These are phyloP conservation scores for Boletus barrowsii DNA, from an alignment of 768 basidiomycete species.

Conservation along the genomic window DNA sequence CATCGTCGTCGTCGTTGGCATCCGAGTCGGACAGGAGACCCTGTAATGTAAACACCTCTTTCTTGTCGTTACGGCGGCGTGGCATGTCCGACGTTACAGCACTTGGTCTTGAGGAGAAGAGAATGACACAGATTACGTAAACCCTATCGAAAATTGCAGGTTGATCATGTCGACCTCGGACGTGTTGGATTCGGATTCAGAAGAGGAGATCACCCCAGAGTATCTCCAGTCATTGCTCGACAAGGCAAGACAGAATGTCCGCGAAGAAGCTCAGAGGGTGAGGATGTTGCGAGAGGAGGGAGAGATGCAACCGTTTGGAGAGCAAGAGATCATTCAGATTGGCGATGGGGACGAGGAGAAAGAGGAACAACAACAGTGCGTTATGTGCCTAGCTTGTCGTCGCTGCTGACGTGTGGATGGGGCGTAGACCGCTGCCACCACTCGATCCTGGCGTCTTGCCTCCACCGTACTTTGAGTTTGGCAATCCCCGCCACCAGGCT, in stretches of 20 bases:
- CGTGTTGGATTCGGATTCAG: slow-evolving; percentile 27
- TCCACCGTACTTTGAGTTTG: slow-evolving; percentile 58
- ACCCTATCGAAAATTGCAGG: background rate
- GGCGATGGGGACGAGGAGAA: slow-evolving; percentile 33
- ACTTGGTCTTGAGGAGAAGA: no score
- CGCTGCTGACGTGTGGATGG: background rate
- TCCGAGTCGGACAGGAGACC: slow-evolving; percentile 41
- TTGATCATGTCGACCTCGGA: no score
- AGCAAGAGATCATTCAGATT: slow-evolving; percentile 55
- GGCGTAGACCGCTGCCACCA: slow-evolving; percentile 53
- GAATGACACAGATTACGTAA: background rate
- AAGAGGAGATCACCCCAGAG: slow-evolving; percentile 52
- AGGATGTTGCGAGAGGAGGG: slow-evolving; percentile 25
- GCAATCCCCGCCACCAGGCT: slow-evolving; percentile 39
- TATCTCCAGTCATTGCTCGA: slow-evolving; percentile 63
- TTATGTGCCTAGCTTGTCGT: slow-evolving; percentile 13
- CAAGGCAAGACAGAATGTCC: slow-evolving; percentile 54
- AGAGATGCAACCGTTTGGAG: slow-evolving; percentile 35
- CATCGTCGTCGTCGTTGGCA: slow-evolving; percentile 5
- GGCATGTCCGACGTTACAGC: background rate
- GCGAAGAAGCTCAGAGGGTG: slow-evolving; percentile 28
- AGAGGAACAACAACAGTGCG: slow-evolving; percentile 21
- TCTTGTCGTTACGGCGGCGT: slow-evolving; percentile 42
- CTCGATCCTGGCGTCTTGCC: slow-evolving; percentile 69
- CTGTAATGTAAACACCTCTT: slow-evolving; percentile 78